Base-by-base conservation (phyloP, 345 rosid species). In the Syzygium aqueum region DNA sequence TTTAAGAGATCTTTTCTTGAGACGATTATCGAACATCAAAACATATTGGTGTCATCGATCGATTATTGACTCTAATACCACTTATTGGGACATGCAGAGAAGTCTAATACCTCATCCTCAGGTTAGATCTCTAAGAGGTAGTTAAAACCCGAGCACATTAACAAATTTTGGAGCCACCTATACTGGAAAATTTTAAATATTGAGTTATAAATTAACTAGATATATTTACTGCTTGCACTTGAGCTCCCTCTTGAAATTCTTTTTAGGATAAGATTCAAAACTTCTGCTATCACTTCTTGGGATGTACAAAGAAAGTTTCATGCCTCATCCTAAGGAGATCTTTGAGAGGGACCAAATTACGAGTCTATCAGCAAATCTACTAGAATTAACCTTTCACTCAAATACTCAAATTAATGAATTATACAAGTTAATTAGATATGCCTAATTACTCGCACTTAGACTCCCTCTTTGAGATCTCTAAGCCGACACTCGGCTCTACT, bases 361-460 rank as follows among this genome's bases (percentile, higher is more conserved):
- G 13, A 33, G 46, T 33, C 80, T 0, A 73, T 19, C 1, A 73
- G 0, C 80, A 73, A 30, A 73, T 73, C 49, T 1, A 67, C 1
- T 33, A 33, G 25, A 73, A 21, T 73, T 33, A 33, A 33, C 25
- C 80, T 17, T 37, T 33, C 80, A 17, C 23, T 23, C 12, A 8
- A 3, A 8, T 56, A 56, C 27, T 0, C 3, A 2, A 33, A 67
- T 67, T 25, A 33, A 17, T 17, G 25, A 33, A 25, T 73, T 73
- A 2, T 19, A 0, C 0, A n/a, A n/a, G 0, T 17, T 67, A 33
- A 17, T 43, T 30, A 30, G 6, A 1, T 33, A 17, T 17, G 46
- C 17, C 1, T 59, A 33, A 33, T 12, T 73, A 19, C 80, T 33
- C 0, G 0, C 22, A 19, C 13, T 30, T 17, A 33, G 25, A 3